Evolutionary conservation across 805 yeast genomes (phyloP).

Genomic region (Saccharomycopsis synnaedendra): DNA sequence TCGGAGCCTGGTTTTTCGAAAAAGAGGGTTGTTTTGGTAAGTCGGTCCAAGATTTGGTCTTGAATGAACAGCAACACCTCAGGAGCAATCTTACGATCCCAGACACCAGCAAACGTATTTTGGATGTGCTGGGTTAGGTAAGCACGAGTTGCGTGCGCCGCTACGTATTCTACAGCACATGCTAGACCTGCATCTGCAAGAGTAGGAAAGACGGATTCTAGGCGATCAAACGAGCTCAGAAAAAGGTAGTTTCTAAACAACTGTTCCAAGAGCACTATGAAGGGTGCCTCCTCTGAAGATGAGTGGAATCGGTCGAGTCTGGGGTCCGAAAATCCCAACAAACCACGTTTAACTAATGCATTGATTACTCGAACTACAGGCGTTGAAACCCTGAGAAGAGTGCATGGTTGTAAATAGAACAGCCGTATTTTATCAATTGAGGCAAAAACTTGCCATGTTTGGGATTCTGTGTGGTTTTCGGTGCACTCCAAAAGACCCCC

Average conservation of each 20-base stretch:
- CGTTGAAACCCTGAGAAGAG: too few species aligned
- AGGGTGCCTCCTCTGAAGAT: not conserved
- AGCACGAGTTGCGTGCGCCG: not conserved
- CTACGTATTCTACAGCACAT: not conserved
- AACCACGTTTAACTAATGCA: not conserved
- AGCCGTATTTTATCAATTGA: too few species aligned
- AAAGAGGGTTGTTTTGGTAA: too few species aligned
- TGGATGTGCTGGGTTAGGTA: not conserved
- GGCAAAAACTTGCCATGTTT: too few species aligned
- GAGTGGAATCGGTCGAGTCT: not conserved
- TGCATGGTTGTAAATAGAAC: too few species aligned
- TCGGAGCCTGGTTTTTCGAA: too few species aligned
- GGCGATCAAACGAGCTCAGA: not conserved
- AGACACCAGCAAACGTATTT: not conserved
- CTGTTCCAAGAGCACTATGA: slow-evolving; percentile 1
- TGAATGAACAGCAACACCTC: not conserved
- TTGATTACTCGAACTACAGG: not conserved
- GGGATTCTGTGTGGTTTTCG: not conserved
- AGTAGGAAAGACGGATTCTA: not conserved
- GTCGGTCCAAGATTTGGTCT: too few species aligned
- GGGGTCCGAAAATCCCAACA: not conserved
- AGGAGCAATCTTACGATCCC: not conserved
- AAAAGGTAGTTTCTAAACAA: not conserved
- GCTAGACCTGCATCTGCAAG: not conserved
- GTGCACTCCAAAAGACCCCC: not conserved